These are phyloP conservation scores for Aplosporella prunicola DNA, from an alignment of 2,329 filamentous ascomycete species.

Conservation along the genomic window DNA sequence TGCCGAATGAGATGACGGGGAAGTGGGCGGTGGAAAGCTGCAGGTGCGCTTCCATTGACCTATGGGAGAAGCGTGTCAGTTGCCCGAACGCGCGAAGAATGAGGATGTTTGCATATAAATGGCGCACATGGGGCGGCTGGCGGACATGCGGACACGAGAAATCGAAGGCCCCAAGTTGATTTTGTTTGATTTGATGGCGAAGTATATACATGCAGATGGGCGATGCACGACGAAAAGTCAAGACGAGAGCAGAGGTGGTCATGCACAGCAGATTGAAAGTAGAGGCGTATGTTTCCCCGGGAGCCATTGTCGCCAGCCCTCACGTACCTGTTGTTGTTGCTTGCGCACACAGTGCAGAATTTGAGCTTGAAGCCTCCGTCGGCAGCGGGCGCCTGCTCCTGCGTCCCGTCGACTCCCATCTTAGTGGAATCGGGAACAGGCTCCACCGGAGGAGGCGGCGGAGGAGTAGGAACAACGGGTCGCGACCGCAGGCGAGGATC, in stretches of 20 bases:
- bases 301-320: not conserved
- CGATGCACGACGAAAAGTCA: not conserved
- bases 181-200: conserved; percentile 1
- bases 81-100: not conserved
- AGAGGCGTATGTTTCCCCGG: too few species aligned
- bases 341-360: conserved; percentile 98
- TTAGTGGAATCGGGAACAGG: conserved; percentile 23
- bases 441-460: conserved; percentile 40
- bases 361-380: conserved; percentile 71
- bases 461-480: conserved; percentile 38
- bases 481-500: conserved; percentile 41
- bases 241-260: too few species aligned
- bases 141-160: too few species aligned
- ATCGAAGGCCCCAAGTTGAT: too few species aligned
- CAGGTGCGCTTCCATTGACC: conserved; percentile 98
- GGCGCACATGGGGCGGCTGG: conserved; percentile 4
- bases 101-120: not conserved
- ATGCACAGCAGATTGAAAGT: too few species aligned
- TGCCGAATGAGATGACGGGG: conserved; percentile 97
- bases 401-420: conserved; percentile 21
- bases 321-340: conserved; percentile 85
- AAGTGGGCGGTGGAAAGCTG: conserved; percentile 74
- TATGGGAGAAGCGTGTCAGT: conserved; percentile 26
- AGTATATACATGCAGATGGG: conserved; percentile 1
- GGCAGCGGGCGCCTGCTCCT: conserved; percentile 16